These are phyloP conservation scores for Danielia oregonensis DNA, from an alignment of 805 yeast species.

Conservation along the genomic window DNA sequence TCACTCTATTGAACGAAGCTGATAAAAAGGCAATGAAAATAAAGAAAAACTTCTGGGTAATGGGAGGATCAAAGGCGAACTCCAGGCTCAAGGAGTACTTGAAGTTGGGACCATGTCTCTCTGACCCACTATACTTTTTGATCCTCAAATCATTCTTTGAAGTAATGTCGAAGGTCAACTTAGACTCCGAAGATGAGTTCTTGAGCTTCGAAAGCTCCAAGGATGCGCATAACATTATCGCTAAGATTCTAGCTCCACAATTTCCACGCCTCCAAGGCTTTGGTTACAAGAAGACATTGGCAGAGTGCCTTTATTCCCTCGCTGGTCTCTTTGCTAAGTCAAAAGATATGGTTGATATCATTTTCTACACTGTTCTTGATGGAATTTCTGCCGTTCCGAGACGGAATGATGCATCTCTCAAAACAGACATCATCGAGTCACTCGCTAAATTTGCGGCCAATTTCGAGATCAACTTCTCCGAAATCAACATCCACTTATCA, in stretches of 20 bases:
- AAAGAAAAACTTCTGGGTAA: conserved; percentile 51
- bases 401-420: conserved; percentile 2
- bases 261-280: conserved; percentile 12
- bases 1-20: conserved; percentile 11
- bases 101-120: conserved; percentile 50
- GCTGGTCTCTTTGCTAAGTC: conserved; percentile 11
- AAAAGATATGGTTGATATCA: conserved; percentile 1
- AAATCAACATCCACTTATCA: background rate
- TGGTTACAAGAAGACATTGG: conserved; percentile 16
- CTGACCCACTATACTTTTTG: conserved; percentile 48
- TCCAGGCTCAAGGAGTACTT: conserved; percentile 45
- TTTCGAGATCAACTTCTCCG: background rate
- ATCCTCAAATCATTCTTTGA: conserved; percentile 21
- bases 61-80: conserved; percentile 39
- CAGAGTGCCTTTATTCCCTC: conserved; percentile 18
- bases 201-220: conserved; percentile 16
- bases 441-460: conserved; percentile 3
- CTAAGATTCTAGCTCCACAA: conserved; percentile 16
- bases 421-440: conserved; percentile 1
- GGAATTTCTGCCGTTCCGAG: conserved; percentile 5
- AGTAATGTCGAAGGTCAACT: conserved; percentile 8
- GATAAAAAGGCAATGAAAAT: conserved; percentile 20
- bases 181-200: conserved; percentile 13
- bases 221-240: conserved; percentile 18
- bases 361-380: conserved; percentile 9